Percentiles rank a stretch among this genome's conserved stretches.
These are phyloP conservation scores for Suillus alpinus DNA, from an alignment of 768 basidiomycete species.

Conservation along the genomic window DNA sequence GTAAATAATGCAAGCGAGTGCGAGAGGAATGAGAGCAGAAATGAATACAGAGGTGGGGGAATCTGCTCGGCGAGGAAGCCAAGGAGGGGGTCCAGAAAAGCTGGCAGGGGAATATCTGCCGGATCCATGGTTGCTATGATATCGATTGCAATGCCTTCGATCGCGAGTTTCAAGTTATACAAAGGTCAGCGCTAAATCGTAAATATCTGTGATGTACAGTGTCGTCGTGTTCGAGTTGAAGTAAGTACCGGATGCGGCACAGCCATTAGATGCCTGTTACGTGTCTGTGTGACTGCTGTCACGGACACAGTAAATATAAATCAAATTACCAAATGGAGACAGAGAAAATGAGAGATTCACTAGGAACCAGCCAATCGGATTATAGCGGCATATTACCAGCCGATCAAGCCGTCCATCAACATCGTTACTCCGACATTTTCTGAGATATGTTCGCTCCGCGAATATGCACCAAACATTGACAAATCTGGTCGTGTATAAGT, in stretches of 20 bases:
- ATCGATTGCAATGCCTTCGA: not conserved
- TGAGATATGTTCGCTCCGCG: conserved; percentile 20
- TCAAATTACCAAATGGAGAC: conserved; percentile 5
- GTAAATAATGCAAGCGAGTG: conserved; percentile 50
- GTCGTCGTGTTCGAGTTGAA: not conserved
- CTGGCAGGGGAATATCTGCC: conserved; percentile 40
- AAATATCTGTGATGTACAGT: not conserved
- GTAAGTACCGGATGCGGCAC: not conserved
- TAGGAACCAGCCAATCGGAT: conserved; percentile 26
- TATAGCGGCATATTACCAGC: conserved; percentile 14
- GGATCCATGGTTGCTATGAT: conserved; percentile 8
- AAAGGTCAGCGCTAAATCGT: not conserved
- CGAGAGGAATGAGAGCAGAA: conserved; percentile 50
- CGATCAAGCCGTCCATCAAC: conserved; percentile 16
- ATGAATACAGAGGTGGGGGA: conserved; percentile 53
- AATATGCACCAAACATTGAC: conserved; percentile 18
- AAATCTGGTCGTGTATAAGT: conserved; percentile 31
- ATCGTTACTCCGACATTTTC: conserved; percentile 16
- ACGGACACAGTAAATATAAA: conserved; percentile 2
- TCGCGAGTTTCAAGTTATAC: not conserved
- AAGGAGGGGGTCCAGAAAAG: conserved; percentile 52
- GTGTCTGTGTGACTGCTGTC: not conserved
- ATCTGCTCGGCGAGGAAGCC: conserved; percentile 51
- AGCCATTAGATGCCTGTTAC: not conserved
- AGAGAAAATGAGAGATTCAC: conserved; percentile 4